phyloP scores from a whole-genome alignment of 2,329 filamentous ascomycete species.

The Penicillium verrucosum region DNA sequence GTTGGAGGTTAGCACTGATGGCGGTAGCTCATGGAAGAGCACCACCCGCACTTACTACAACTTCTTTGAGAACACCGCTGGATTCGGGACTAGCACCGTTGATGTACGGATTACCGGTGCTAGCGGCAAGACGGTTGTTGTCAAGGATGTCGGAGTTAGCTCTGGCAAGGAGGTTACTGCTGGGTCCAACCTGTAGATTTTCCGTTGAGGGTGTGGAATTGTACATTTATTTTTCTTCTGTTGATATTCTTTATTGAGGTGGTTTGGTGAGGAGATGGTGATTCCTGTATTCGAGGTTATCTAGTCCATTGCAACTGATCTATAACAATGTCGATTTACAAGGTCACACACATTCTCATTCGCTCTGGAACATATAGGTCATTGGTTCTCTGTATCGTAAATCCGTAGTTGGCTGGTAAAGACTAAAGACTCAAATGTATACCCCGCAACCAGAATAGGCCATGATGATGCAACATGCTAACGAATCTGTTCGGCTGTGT shows the following conservation, averaged over 20 bases:
- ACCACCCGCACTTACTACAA: constrained; percentile 57
- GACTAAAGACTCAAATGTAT: neutral
- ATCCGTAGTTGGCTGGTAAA: neutral
- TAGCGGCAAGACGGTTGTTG: constrained; percentile 50
- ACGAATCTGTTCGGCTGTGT: neutral
- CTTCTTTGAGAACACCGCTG: constrained; percentile 60
- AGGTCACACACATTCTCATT: neutral
- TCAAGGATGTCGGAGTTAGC: constrained; percentile 47
- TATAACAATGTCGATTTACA: neutral
- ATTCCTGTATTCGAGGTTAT: neutral
- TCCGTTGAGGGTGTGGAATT: neutral
- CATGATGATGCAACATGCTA: neutral
- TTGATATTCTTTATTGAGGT: neutral
- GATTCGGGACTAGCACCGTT: constrained; percentile 55
- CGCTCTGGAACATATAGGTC: neutral
- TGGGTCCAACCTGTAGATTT: constrained; percentile 24
- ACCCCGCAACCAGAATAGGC: neutral
- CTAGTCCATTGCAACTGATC: neutral
- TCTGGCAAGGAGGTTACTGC: constrained; percentile 23
- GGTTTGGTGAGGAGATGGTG: neutral
- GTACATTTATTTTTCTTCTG: neutral
- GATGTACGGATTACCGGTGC: constrained; percentile 56
- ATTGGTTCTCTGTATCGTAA: neutral
- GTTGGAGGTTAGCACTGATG: constrained; percentile 61
- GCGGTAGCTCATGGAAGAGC: constrained; percentile 57